phyloP scores from a whole-genome alignment of 805 yeast genomes.

The Candida nitratophila region DNA sequence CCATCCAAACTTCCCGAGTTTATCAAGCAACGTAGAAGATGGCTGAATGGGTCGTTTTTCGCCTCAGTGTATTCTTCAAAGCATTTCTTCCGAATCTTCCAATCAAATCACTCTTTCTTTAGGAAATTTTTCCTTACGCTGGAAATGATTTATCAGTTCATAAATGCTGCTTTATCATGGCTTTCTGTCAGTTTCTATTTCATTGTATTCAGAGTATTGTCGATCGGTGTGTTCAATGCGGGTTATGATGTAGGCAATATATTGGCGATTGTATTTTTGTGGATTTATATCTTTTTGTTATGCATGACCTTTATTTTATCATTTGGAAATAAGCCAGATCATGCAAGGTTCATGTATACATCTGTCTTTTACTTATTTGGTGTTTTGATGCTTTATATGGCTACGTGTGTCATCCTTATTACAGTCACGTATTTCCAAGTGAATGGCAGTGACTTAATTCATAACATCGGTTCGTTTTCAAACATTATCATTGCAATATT shows the following conservation, averaged over 20 bases:
- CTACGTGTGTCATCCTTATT: constrained; percentile 66
- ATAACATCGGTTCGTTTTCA: constrained; percentile 46
- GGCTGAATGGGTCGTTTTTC: constrained; percentile 95
- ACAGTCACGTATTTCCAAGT: constrained; percentile 52
- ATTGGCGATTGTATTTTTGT: constrained; percentile 71
- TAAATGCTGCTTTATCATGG: constrained; percentile 79
- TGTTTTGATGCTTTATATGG: constrained; percentile 75
- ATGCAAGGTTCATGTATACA: constrained; percentile 69
- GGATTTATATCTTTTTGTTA: constrained; percentile 75
- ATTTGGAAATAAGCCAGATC: constrained; percentile 90
- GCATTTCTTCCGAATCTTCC: constrained; percentile 69
- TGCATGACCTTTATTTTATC: constrained; percentile 81
- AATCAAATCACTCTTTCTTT: constrained; percentile 60
- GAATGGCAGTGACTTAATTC: constrained; percentile 13
- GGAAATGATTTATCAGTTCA: constrained; percentile 72
- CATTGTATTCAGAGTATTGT: constrained; percentile 80
- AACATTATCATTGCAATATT: constrained; percentile 77
- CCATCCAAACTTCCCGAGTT: constrained; percentile 86
- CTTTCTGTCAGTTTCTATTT: constrained; percentile 84
- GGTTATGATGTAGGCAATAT: constrained; percentile 62
- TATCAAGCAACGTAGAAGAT: constrained; percentile 85
- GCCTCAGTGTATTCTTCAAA: constrained; percentile 83
- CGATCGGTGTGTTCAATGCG: constrained; percentile 58
- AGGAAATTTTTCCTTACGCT: constrained; percentile 66
- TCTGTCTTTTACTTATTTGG: constrained; percentile 72